Evolutionary conservation across 2,329 filamentous ascomycete species (phyloP), one percentile per base, ranked within the genome.

Genomic region (Colletotrichum noveboracense): DNA sequence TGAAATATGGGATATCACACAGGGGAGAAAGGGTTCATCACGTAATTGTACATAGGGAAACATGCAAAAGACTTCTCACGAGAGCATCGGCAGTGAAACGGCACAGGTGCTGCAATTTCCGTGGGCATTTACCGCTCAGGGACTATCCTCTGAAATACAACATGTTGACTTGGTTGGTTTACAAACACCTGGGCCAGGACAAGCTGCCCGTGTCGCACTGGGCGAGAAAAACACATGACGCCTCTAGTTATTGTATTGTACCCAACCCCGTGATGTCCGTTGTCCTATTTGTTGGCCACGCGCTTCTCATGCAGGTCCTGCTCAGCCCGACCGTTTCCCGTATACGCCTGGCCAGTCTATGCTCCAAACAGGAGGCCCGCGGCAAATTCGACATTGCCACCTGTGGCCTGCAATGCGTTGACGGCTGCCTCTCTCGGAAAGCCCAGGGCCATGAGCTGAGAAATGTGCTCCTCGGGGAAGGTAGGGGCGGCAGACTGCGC

Each of bases 321-420:
- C 24, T 32, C 10, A 30, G 30, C 52, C 48, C 18, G 38, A 14
- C 18, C 48, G 32, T 55, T 48, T 48, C 32, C 18, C 30, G 30
- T 30, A 34, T 69, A 52, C 56, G 62, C 26, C 24, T 18, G 8
- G 48, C 36, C 26, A 36, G 8, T 24, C 68, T 65, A 88, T 64
- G 86, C 85, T 75, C 90, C 87, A 79, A 93, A 95, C 68, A 98
- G 90, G 77, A 98, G 89, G 65, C 94, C 93, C 62, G 96, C 96
- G n/a, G 96, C 96, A 78, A 93, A 92, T 77, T 98, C 95, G 9
- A 98, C 91, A 81, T 98, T 95, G 24, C 97, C 96, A 24, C 93
- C 93, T 18, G 95, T 94, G 34, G 95, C 95, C 80, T 96, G 92
- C 67, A 99, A 87, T 4, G 96, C 96, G 75, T 94, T 92, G 68